These are phyloP conservation scores for Boletus eberwhitei DNA, from an alignment of 768 basidiomycete species.

Conservation along the genomic window DNA sequence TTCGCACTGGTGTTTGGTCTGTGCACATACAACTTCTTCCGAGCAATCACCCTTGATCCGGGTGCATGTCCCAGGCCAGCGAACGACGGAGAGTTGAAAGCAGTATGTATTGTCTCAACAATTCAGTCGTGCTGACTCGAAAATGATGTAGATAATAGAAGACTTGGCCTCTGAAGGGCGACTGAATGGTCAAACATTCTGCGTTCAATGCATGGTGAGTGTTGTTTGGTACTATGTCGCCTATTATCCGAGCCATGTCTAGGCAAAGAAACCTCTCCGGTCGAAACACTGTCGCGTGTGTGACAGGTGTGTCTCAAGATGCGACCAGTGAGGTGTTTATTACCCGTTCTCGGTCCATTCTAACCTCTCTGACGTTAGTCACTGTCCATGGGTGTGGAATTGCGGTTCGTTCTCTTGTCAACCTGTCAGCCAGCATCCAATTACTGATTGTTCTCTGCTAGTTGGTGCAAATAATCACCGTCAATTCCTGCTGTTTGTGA, in stretches of 20 bases:
- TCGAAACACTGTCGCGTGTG: conserved; percentile 95
- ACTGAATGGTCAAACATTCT: conserved; percentile 95
- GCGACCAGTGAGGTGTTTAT: conserved; percentile 75
- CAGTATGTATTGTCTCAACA: conserved; percentile 46
- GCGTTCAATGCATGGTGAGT: conserved; percentile 88
- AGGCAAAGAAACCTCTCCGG: conserved; percentile 86
- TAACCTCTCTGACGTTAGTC: conserved; percentile 45
- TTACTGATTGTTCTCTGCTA: conserved; percentile 27
- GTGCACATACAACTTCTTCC: conserved; percentile 90
- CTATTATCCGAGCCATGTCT: not conserved
- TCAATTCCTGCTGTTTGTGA: conserved; percentile 92
- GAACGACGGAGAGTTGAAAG: conserved; percentile 83
- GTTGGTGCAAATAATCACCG: conserved; percentile 94
- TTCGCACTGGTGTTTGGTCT: conserved; percentile 69
- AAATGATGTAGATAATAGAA: conserved; percentile 69
- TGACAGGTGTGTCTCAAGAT: conserved; percentile 83
- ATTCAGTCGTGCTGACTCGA: not conserved
- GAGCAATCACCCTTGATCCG: conserved; percentile 83
- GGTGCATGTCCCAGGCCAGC: conserved; percentile 80
- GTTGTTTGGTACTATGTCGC: not conserved
- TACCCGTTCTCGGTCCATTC: not conserved
- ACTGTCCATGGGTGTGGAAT: conserved; percentile 99
- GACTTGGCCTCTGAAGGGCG: conserved; percentile 84
- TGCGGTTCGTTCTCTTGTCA: conserved; percentile 60
- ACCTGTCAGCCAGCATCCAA: not conserved